Percentiles rank a stretch among this genome's conserved stretches.
Evolutionary conservation across 345 rosid species (phyloP).

Genomic region (Eucalyptus grandis): DNA sequence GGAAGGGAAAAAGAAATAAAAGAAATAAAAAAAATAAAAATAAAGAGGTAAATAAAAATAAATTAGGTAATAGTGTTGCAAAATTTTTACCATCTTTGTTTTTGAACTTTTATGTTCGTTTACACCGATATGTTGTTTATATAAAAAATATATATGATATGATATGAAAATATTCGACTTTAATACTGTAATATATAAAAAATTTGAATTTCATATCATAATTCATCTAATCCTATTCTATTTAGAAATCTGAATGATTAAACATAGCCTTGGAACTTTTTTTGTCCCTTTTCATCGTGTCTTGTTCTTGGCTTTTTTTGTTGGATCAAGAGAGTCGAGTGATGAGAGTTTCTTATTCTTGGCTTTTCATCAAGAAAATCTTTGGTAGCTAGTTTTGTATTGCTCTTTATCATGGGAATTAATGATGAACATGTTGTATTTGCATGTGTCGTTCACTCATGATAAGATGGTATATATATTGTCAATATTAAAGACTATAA

Average conservation of each 20-base stretch:
- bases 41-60: no score
- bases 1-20: no score
- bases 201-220: no score
- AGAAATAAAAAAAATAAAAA: rapidly evolving
- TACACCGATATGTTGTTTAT: rapidly evolving
- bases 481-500: not conserved
- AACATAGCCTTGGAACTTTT: rapidly evolving
- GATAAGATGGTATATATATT: no score
- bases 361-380: not conserved
- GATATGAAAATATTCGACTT: rapidly evolving
- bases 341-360: not conserved
- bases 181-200: no score
- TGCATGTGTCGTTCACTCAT: not conserved
- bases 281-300: not conserved
- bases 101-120: no score
- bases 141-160: no score
- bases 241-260: rapidly evolving
- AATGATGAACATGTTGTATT: not conserved
- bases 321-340: not conserved
- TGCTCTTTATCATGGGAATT: not conserved
- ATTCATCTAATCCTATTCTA: rapidly evolving
- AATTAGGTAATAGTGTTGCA: no score
- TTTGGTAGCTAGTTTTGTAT: not conserved
- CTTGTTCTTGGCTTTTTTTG: not conserved
- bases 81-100: rapidly evolving